Evolutionary conservation across 2,329 filamentous ascomycete species (phyloP).

Genomic region (Colletotrichum sojae): DNA sequence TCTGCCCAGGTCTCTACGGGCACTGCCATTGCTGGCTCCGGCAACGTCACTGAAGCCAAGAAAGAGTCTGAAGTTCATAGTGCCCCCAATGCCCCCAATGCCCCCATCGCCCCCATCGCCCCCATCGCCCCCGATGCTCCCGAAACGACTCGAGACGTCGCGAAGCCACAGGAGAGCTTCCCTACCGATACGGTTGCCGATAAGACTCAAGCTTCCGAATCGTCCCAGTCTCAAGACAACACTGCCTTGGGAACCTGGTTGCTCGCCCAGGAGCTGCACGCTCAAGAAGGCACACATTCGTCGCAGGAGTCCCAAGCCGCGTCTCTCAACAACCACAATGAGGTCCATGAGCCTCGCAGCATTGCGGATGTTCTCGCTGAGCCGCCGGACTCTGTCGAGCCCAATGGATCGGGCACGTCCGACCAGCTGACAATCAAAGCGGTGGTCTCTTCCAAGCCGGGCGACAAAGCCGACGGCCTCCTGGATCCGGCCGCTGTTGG

Average conservation of each 20-base stretch:
- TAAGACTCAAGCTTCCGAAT: slow-evolving; percentile 14
- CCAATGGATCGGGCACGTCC: background rate
- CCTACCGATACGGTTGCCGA: background rate
- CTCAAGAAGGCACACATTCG: background rate
- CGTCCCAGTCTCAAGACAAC: slow-evolving; percentile 26
- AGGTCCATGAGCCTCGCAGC: background rate
- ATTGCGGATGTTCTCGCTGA: no score
- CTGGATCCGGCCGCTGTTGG: no score
- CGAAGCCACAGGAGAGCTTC: background rate
- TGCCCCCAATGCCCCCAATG: no score
- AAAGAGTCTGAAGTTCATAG: background rate
- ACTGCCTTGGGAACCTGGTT: slow-evolving; percentile 32
- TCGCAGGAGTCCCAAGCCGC: background rate
- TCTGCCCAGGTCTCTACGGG: background rate
- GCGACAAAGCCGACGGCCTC: no score
- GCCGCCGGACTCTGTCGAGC: background rate
- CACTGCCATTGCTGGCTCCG: background rate
- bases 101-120: background rate
- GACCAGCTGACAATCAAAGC: slow-evolving; percentile 7
- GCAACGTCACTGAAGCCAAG: background rate
- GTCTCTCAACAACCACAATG: background rate
- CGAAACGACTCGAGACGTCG: background rate
- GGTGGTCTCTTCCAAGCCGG: background rate
- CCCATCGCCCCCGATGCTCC: background rate
- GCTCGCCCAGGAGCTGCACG: slow-evolving; percentile 27